Evolutionary conservation across 2,329 filamentous ascomycete species (phyloP), one percentile per base, ranked within the genome.

Genomic region (Pseudocercospora macadamiae): DNA sequence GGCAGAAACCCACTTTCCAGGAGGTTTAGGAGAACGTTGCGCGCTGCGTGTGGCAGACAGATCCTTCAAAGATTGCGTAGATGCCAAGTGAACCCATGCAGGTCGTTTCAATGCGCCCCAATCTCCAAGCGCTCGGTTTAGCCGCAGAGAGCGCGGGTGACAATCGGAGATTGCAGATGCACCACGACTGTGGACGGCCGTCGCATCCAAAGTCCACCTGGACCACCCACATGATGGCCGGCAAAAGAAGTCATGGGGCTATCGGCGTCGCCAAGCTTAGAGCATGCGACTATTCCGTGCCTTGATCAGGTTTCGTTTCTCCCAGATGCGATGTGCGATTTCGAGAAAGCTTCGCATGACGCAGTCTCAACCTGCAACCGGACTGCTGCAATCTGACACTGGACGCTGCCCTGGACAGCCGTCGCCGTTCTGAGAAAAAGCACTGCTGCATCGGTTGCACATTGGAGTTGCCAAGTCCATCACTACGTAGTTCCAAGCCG

Each of bases 1-100:
- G n/a, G 44, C 18, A n/a, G 16, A n/a, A 44, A 44, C 39, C 39
- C 39, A 44, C 39, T 44, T 44, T 34, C 30, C 47, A 34, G 26
- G 14, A 16, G 47, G n/a, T 34, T 16, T 51, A n/a, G 16, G 47
- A 51, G 47, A 6, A 30, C 7, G 25, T 49, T n/a, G 45, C 45
- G 45, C 21, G 21, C 21, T 30, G 47, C 21, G 26, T 51, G 16
- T 34, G 47, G n/a, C 23, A 45, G n/a, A 45, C 39, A 23, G 16
- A 18, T 51, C 18, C 26, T 30, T 34, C 47, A 21, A n/a, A 45
- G n/a, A 51, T 51, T 51, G 48, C 26, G 28, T 51, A 23, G 48
- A 51, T 34, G 48, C 48, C 48, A 51, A 51, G 48, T 19, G 18
- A 19, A 34, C 21, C n/a, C 26, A 51, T 51, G 48, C 26, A 32